These are phyloP conservation scores for cucumber (Cucumis sativus) DNA, from an alignment of 306 rosid species.

Conservation along the genomic window DNA sequence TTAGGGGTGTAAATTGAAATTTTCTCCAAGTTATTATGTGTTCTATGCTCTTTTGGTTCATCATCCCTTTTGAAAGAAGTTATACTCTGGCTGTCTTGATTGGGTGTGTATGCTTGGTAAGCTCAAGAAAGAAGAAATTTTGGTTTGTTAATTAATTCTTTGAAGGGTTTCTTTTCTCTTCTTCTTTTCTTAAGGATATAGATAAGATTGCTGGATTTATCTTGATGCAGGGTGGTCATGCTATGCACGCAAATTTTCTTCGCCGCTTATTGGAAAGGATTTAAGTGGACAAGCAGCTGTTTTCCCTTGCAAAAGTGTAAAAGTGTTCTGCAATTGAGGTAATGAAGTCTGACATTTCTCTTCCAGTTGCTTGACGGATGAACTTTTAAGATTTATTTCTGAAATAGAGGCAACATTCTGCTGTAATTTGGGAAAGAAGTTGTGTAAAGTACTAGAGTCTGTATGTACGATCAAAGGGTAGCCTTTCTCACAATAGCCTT, in stretches of 20 bases:
- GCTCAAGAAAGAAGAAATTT: neutral
- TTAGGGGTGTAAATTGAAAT: too few species aligned
- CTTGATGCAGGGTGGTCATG: slow-evolving; percentile 61
- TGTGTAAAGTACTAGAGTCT: too few species aligned
- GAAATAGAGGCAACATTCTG: too few species aligned
- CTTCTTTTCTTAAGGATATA: neutral
- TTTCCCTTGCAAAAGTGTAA: neutral
- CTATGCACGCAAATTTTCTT: slow-evolving; percentile 55
- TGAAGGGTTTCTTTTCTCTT: neutral
- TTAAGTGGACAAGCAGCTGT: slow-evolving; percentile 9
- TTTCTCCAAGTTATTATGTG: too few species aligned
- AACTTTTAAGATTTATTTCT: neutral
- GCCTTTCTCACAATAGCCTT: too few species aligned
- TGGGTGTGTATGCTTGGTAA: neutral
- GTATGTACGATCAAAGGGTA: too few species aligned
- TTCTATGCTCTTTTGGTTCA: too few species aligned
- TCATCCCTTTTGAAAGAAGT: too few species aligned
- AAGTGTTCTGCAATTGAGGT: neutral
- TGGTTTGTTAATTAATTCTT: neutral
- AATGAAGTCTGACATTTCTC: neutral
- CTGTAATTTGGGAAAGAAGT: too few species aligned
- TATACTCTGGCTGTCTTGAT: too few species aligned
- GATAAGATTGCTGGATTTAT: neutral
- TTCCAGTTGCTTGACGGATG: neutral
- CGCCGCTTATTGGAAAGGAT: slow-evolving; percentile 26